Percentiles rank a stretch among this genome's conserved stretches.
phyloP scores from a whole-genome alignment of 2,329 filamentous ascomycete genomes.

The Ampelomyces quisqualis region DNA sequence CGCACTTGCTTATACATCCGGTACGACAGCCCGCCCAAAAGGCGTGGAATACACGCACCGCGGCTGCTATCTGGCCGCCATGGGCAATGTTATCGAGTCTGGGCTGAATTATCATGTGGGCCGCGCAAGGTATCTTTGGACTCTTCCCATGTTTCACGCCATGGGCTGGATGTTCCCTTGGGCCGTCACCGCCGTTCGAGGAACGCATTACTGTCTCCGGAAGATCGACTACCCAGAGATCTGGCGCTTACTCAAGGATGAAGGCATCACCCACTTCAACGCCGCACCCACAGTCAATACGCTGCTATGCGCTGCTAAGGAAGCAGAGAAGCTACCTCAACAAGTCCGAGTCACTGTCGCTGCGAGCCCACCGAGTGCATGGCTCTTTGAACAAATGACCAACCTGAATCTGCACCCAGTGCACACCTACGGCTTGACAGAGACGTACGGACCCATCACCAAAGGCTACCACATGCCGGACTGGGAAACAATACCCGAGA shows the following conservation, averaged over 20 bases:
- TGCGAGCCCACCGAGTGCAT: conserved; percentile 82
- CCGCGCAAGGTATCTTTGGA: conserved; percentile 85
- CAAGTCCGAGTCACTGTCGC: conserved; percentile 88
- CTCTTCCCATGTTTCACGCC: conserved; percentile 79
- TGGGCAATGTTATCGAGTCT: conserved; percentile 86
- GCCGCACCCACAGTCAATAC: conserved; percentile 97
- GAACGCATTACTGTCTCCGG: conserved; percentile 91
- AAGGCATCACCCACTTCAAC: conserved; percentile 91
- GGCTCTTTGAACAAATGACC: conserved; percentile 93
- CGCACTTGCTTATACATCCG: conserved; percentile 89
- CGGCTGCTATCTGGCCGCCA: conserved; percentile 77
- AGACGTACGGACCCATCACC: conserved; percentile 95
- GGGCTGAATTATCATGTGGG: conserved; percentile 71
- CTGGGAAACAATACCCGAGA: conserved; percentile 73
- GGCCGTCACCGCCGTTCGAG: conserved; percentile 87
- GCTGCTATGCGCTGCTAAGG: conserved; percentile 75
- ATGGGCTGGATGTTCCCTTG: conserved; percentile 83
- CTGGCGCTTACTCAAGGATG: conserved; percentile 82
- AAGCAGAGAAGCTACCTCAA: conserved; percentile 68
- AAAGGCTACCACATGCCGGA: conserved; percentile 85
- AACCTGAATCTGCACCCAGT: conserved; percentile 82
- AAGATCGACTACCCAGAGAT: conserved; percentile 95
- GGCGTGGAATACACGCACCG: conserved; percentile 91
- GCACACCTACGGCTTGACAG: conserved; percentile 84
- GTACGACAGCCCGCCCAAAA: conserved; percentile 88